phyloP scores from a whole-genome alignment of 2,329 filamentous ascomycete species.

The Bipolaris cookei region DNA sequence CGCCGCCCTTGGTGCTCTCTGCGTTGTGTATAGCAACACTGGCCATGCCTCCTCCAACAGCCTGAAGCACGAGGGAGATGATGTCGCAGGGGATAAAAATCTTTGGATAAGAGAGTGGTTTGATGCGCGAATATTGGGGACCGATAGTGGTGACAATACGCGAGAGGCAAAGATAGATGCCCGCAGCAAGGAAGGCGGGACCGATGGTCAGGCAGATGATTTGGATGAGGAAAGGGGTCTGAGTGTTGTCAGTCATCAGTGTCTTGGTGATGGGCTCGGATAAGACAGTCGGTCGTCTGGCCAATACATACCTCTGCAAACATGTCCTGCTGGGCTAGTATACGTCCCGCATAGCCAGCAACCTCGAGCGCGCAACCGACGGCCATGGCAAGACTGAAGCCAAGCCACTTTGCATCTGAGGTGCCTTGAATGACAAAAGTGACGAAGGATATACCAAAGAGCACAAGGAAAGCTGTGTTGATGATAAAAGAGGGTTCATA shows the following conservation, averaged over 20 bases:
- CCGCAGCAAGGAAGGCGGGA: conserved; percentile 64
- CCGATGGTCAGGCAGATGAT: conserved; percentile 66
- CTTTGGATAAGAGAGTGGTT: conserved; percentile 55
- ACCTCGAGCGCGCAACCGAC: conserved; percentile 64
- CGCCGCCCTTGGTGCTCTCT: conserved; percentile 47
- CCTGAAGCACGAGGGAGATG: conserved; percentile 54
- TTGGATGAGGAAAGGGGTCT: conserved; percentile 69
- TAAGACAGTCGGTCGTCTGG: neutral
- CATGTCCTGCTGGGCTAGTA: conserved; percentile 64
- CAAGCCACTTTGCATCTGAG: conserved; percentile 48
- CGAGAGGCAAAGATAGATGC: conserved; percentile 69
- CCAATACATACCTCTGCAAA: conserved; percentile 54
- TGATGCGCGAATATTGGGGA: conserved; percentile 51
- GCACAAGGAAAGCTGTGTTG: conserved; percentile 51
- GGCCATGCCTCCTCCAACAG: conserved; percentile 53
- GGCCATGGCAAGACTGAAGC: conserved; percentile 59
- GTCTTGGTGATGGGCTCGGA: neutral
- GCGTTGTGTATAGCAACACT: conserved; percentile 40
- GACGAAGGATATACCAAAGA: conserved; percentile 53
- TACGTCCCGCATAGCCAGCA: conserved; percentile 67
- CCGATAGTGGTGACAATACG: conserved; percentile 51
- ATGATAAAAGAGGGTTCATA: conserved; percentile 53
- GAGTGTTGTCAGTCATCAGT: conserved; percentile 18
- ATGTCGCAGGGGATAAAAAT: conserved; percentile 60
- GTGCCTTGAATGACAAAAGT: conserved; percentile 49